These are phyloP conservation scores for Cryptococcus sp. DNA, from an alignment of 1,284 basidiomycete species.

Conservation along the genomic window DNA sequence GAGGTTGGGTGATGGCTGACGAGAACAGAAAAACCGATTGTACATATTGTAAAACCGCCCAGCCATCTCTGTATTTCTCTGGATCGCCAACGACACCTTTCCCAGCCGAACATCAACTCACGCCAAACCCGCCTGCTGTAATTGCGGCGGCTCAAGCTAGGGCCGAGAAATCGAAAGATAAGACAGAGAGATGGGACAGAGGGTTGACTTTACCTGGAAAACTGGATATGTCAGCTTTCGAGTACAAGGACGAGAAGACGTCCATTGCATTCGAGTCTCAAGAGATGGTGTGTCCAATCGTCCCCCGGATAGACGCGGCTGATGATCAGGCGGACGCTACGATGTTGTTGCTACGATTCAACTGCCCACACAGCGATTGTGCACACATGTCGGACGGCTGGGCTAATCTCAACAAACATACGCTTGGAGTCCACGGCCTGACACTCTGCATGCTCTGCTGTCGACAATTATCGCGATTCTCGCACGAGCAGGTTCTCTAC, in stretches of 20 bases:
- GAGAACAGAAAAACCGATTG: conserved; percentile 65
- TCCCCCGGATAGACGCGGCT: neutral
- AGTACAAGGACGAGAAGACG: conserved; percentile 70
- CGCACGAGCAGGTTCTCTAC: conserved; percentile 90
- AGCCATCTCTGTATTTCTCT: conserved; percentile 78
- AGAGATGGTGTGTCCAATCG: conserved; percentile 63
- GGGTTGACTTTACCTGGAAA: conserved; percentile 38
- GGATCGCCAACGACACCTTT: conserved; percentile 62
- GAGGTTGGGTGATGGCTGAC: neutral
- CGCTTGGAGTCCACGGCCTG: conserved; percentile 58
- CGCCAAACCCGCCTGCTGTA: conserved; percentile 48
- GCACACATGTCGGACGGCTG: conserved; percentile 80
- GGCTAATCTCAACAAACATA: conserved; percentile 72
- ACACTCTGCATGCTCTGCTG: conserved; percentile 88
- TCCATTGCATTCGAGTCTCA: conserved; percentile 81
- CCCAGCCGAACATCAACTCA: conserved; percentile 56
- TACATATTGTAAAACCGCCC: conserved; percentile 93
- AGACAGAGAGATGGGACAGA: conserved; percentile 38
- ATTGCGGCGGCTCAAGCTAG: conserved; percentile 37
- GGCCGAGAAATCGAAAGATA: conserved; percentile 36
- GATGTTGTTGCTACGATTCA: conserved; percentile 80
- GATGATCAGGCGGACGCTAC: conserved; percentile 73
- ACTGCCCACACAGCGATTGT: conserved; percentile 76
- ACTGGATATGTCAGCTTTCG: conserved; percentile 42
- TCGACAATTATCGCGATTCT: conserved; percentile 86